phyloP scores from a whole-genome alignment of 768 basidiomycete genomes.

The Rhizopogon roseolus region DNA sequence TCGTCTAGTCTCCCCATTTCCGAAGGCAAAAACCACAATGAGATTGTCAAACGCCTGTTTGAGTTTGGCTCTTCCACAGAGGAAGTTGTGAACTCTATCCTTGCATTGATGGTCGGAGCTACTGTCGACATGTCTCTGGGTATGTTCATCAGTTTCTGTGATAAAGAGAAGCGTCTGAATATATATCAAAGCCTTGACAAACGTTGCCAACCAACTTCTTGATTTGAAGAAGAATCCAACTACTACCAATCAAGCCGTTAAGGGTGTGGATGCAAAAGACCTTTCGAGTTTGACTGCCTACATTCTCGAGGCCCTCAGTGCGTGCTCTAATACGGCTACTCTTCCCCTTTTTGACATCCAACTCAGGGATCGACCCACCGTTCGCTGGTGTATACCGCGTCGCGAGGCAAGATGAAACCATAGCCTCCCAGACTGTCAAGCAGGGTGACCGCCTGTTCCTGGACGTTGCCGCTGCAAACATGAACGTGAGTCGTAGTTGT shows the following conservation, averaged over 20 bases:
- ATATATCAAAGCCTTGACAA: constrained; percentile 47
- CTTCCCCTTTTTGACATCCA: constrained; percentile 1
- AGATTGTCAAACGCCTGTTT: constrained; percentile 52
- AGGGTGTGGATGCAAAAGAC: constrained; percentile 26
- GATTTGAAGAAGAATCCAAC: constrained; percentile 38
- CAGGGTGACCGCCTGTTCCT: constrained; percentile 59
- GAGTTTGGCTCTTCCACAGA: constrained; percentile 54
- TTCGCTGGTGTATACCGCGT: constrained; percentile 66
- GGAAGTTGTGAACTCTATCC: constrained; percentile 59
- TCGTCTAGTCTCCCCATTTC: constrained; percentile 40
- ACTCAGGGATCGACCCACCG: constrained; percentile 63
- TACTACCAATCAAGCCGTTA: constrained; percentile 29
- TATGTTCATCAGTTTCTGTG: constrained; percentile 19
- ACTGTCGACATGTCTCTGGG: constrained; percentile 70
- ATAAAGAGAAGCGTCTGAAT: no score
- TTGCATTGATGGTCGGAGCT: constrained; percentile 66
- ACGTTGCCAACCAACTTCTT: constrained; percentile 62
- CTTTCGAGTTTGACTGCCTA: constrained; percentile 46
- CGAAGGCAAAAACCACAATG: constrained; percentile 39
- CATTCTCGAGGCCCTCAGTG: constrained; percentile 66
- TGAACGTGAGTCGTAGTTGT: constrained; percentile 43
- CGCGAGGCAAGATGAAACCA: constrained; percentile 38
- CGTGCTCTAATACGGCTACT: constrained; percentile 21
- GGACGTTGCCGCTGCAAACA: constrained; percentile 51
- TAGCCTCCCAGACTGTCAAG: constrained; percentile 38